Conservation (phyloP, 768 basidiomycete species). For the Leccinum subtestaceum region DNA sequence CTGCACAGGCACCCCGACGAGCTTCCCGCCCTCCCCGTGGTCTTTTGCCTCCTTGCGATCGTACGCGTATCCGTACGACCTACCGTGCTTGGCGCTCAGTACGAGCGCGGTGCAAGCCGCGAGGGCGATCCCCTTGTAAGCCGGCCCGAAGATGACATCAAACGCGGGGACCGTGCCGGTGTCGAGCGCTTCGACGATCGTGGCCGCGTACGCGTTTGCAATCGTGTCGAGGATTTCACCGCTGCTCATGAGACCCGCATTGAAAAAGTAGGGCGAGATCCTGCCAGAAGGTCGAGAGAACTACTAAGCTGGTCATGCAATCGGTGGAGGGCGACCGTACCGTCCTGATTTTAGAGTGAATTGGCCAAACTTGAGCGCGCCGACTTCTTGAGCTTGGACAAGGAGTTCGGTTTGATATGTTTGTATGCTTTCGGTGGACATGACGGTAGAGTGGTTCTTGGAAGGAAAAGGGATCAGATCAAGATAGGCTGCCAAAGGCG, state of each 20-base stretch:
- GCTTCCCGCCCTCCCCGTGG: conserved; percentile 91
- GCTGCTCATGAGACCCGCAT: conserved; percentile 83
- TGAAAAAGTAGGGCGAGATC: conserved; percentile 95
- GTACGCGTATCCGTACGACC: conserved; percentile 80
- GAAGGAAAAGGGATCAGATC: background rate
- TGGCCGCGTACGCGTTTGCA: conserved; percentile 79
- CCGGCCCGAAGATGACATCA: conserved; percentile 92
- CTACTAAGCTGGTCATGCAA: background rate
- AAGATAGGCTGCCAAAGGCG: background rate
- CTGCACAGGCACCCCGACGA: conserved; percentile 83
- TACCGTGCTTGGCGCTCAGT: conserved; percentile 61
- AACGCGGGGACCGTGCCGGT: conserved; percentile 41
- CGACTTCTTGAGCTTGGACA: conserved; percentile 60
- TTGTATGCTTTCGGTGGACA: conserved; percentile 34
- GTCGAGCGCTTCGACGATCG: conserved; percentile 55
- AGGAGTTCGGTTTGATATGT: conserved; percentile 66
- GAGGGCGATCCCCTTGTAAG: conserved; percentile 96
- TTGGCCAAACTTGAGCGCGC: conserved; percentile 84
- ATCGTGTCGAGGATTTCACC: conserved; percentile 77
- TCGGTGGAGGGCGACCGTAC: conserved; percentile 40
- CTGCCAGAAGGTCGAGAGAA: conserved; percentile 35
- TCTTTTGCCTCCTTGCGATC: conserved; percentile 96
- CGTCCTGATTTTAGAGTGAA: conserved; percentile 96
- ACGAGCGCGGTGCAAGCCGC: conserved; percentile 81
- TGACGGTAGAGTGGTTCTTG: conserved; percentile 5